These are phyloP conservation scores for Neonectria punicea DNA, from an alignment of 2,329 filamentous ascomycete genomes.

Conservation along the genomic window DNA sequence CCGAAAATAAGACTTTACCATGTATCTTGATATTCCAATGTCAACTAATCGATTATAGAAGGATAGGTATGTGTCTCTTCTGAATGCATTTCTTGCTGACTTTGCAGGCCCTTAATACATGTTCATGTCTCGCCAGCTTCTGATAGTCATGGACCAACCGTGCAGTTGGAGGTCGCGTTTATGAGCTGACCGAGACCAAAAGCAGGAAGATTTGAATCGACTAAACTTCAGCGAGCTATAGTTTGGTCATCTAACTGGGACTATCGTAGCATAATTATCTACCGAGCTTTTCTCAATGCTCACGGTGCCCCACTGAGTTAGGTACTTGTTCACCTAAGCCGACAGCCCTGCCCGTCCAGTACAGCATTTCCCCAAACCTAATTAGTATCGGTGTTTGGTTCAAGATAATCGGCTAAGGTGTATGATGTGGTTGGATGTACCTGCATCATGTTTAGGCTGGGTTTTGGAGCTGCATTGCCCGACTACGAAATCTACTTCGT, in stretches of 20 bases:
- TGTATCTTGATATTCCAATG: too few species aligned
- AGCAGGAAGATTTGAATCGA: too few species aligned
- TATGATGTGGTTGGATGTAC: background rate
- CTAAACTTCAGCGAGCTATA: too few species aligned
- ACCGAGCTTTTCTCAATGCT: too few species aligned
- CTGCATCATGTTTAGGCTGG: background rate
- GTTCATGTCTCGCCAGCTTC: background rate
- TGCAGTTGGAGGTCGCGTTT: too few species aligned
- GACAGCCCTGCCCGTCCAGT: background rate
- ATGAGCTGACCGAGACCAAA: background rate
- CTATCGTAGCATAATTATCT: too few species aligned
- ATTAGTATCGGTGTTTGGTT: background rate
- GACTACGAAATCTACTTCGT: too few species aligned
- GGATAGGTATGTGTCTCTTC: background rate
- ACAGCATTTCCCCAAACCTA: background rate
- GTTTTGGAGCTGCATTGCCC: background rate
- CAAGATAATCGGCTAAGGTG: background rate
- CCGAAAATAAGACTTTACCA: background rate
- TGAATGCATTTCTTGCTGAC: too few species aligned
- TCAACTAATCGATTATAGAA: background rate
- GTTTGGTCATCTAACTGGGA: too few species aligned
- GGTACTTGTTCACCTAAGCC: background rate
- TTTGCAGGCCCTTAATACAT: too few species aligned
- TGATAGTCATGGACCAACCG: background rate
- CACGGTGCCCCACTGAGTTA: background rate